Evolutionary conservation across 148 eudicot species (phyloP).

Genomic region (Amaranthus palmeri): DNA sequence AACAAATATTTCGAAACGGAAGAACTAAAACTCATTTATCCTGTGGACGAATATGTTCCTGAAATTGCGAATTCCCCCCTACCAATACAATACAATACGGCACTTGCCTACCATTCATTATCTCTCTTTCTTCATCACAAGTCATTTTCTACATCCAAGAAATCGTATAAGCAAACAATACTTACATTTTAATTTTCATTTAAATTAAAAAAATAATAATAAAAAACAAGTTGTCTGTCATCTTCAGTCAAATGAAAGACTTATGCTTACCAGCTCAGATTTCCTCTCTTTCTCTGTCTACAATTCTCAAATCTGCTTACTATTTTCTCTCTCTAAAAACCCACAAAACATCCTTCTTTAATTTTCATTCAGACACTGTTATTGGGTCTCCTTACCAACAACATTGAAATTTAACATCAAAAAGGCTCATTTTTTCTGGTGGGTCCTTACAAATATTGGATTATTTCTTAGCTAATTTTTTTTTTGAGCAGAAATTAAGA

Average conservation of each 20-base stretch:
- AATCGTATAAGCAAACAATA: constrained; percentile 14
- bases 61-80: constrained; percentile 12
- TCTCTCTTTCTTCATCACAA: not conserved
- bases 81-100: no score
- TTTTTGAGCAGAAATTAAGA: constrained; percentile 13
- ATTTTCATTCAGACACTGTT: not conserved
- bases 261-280: constrained; percentile 30
- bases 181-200: not conserved
- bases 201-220: not conserved
- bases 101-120: not conserved
- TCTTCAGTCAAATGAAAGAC: constrained; percentile 19
- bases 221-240: constrained; percentile 10
- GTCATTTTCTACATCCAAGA: constrained; percentile 19
- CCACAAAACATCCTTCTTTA: not conserved
- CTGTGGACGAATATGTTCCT: constrained; percentile 18
- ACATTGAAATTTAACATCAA: constrained; percentile 2
- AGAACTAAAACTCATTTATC: not conserved
- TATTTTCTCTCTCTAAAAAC: not conserved
- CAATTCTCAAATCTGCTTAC: not conserved
- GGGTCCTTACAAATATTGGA: constrained; percentile 21
- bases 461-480: constrained; percentile 3
- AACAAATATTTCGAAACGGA: no score
- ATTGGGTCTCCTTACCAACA: not conserved
- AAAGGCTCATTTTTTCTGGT: not conserved
- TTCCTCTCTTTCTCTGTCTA: constrained; percentile 1